A percentile compares a stretch with the other conserved stretches of the same genome.
These are phyloP conservation scores for Calonectria honghensis DNA, from an alignment of 2,329 filamentous ascomycete genomes.

Conservation along the genomic window DNA sequence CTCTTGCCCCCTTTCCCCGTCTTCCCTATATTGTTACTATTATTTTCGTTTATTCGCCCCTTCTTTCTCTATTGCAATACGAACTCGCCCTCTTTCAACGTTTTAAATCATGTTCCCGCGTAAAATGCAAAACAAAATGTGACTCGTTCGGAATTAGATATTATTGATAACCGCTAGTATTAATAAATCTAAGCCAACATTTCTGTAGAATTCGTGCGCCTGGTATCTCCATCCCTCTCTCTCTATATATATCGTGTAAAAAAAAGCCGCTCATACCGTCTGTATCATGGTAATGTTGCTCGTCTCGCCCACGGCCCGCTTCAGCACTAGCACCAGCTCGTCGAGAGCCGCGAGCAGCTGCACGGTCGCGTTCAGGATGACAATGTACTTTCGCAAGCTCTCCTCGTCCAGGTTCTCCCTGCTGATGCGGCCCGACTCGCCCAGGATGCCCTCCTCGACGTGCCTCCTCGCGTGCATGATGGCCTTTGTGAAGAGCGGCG, in stretches of 20 bases:
- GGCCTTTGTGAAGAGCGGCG: conserved; percentile 34
- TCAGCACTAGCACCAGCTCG: conserved; percentile 34
- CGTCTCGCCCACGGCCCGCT: conserved; percentile 34
- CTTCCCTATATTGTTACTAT: too few species aligned
- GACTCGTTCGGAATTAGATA: not conserved
- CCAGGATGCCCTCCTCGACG: conserved; percentile 16
- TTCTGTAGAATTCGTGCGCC: not conserved
- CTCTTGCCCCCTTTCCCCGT: too few species aligned
- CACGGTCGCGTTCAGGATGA: conserved; percentile 28
- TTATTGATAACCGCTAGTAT: not conserved
- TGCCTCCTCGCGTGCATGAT: conserved; percentile 11
- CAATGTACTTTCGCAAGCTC: conserved; percentile 26
- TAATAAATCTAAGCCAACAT: not conserved
- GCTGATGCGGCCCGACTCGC: not conserved
- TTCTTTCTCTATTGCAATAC: too few species aligned
- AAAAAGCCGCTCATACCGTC: not conserved
- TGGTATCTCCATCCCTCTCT: not conserved
- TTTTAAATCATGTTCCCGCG: too few species aligned
- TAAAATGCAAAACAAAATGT: too few species aligned
- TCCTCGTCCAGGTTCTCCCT: conserved; percentile 13
- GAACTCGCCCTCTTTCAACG: too few species aligned
- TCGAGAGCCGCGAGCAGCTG: conserved; percentile 33
- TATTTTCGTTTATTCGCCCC: too few species aligned
- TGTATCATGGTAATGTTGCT: conserved; percentile 28
- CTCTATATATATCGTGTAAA: not conserved